Percentiles rank a stretch among this genome's conserved stretches.
Evolutionary conservation across 2,329 filamentous ascomycete genomes (phyloP).

Genomic region (Ceratocystis ficicola): DNA sequence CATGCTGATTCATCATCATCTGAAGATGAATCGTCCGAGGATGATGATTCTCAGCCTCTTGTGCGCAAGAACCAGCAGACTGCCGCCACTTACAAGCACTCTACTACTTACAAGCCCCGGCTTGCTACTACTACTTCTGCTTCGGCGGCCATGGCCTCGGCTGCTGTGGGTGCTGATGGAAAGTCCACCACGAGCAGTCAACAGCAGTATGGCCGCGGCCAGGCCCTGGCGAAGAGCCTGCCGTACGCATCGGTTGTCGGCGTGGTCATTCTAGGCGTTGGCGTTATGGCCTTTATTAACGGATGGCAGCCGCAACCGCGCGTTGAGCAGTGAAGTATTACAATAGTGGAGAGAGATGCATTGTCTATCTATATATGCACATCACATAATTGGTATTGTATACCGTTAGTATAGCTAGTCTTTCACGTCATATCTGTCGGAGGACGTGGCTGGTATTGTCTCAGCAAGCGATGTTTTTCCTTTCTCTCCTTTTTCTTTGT

Average conservation of each 20-base stretch:
- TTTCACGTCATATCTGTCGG: background rate
- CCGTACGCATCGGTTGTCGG: slow-evolving; percentile 75
- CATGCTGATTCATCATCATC: slow-evolving; percentile 12
- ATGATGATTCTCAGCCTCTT: background rate
- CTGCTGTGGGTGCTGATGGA: background rate
- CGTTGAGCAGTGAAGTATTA: slow-evolving; percentile 19
- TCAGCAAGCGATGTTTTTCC: slow-evolving; percentile 5
- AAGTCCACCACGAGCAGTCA: slow-evolving; percentile 1
- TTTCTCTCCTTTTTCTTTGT: slow-evolving; percentile 4
- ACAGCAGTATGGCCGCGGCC: slow-evolving; percentile 12
- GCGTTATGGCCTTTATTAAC: slow-evolving; percentile 77
- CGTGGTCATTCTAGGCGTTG: slow-evolving; percentile 69
- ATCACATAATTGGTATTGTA: too few relatives aligned
- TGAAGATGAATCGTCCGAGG: slow-evolving; percentile 12
- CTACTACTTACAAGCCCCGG: too few relatives aligned
- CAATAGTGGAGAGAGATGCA: background rate
- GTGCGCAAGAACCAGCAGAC: background rate
- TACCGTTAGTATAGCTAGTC: background rate
- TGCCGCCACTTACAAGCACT: background rate
- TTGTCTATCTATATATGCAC: background rate
- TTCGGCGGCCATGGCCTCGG: background rate
- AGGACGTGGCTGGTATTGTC: background rate
- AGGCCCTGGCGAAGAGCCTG: slow-evolving; percentile 39
- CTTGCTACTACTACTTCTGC: too few relatives aligned
- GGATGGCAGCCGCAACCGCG: slow-evolving; percentile 52